Base-by-base conservation (phyloP, 2,329 filamentous ascomycete species). In the Colletotrichum liriopes region DNA sequence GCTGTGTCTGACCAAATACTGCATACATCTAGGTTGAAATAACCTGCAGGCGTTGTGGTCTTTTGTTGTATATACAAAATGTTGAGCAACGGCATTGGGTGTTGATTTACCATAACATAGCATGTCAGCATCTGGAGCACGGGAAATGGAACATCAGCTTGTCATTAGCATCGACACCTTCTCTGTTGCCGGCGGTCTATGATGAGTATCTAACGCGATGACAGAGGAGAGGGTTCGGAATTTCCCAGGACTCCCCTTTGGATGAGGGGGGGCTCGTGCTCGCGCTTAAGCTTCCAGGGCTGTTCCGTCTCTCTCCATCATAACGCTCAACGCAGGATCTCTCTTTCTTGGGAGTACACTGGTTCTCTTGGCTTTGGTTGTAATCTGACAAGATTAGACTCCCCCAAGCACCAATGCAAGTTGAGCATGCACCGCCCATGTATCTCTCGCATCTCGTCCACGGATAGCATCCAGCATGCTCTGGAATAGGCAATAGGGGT, bases 321-420 rank as follows among this genome's bases (percentile, higher is more conserved):
- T 60, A 14, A 63, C 65, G 65, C 70, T 73, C 69, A 72, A 65
- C 56, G 70, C 51, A 52, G 43, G 60, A 74, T 69, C 64, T 72
- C 72, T 74, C 72, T 52, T 52, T 68, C 70, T 72, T 65, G 47
- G 60, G 70, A 70, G 56, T 73, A 70, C 65, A 73, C 54, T 65
- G 70, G 70, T 72, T 71, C 35, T 74, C 29, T 69, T 74, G 70
- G 61, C 64, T 60, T 59, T 61, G 54, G 54, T 65, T 65, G 70
- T 73, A 73, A 62, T 73, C 70, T 61, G 65, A 73, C 72, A 73
- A 72, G 54, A 73, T 73, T 70, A 73, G 37, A 65, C 47, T 63
- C 65, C 60, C 58, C 61, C 32, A 68, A 70, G 61, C 70, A 70
- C 69, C 72, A 74, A 71, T 67, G 69, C 69, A 67, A 65, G 65